These are phyloP conservation scores for Cyberlindnera japonica DNA, from an alignment of 805 yeast species.

Conservation along the genomic window DNA sequence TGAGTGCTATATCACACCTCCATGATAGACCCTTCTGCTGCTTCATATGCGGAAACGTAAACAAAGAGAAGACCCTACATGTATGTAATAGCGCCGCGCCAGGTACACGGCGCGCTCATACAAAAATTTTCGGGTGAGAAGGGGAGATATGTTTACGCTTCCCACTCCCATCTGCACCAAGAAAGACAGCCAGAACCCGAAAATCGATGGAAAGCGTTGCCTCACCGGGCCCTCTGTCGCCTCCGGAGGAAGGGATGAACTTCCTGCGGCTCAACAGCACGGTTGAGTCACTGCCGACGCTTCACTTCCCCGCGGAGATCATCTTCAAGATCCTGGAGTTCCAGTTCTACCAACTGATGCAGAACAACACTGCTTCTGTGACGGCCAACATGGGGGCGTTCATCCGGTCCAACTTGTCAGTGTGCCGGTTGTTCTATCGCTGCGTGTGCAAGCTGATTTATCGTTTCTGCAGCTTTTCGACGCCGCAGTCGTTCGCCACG, in stretches of 20 bases:
- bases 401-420: slow-evolving; percentile 48
- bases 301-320: slow-evolving; percentile 50
- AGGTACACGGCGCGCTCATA: no score
- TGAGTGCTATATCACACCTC: slow-evolving; percentile 6
- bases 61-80: no score
- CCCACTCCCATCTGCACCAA: no score
- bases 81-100: no score
- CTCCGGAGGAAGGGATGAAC: slow-evolving; percentile 2
- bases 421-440: slow-evolving; percentile 55
- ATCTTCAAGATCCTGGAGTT: slow-evolving; percentile 51
- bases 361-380: slow-evolving; percentile 48
- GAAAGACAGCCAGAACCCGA: neutral
- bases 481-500: slow-evolving; percentile 75
- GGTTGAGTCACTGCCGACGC: slow-evolving; percentile 1
- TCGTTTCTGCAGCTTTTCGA: slow-evolving; percentile 67
- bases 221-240: slow-evolving; percentile 8
- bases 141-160: no score
- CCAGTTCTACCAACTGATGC: slow-evolving; percentile 46
- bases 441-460: slow-evolving; percentile 56
- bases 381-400: slow-evolving; percentile 49
- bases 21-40: no score
- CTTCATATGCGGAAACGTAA: no score
- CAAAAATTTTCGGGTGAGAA: slow-evolving; percentile 1
- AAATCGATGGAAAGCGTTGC: slow-evolving; percentile 7
- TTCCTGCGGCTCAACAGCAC: slow-evolving; percentile 2